Evolutionary conservation across 768 basidiomycete species (phyloP), one percentile per base, ranked within the genome.

Genomic region (Candolleomyces aberdarensis): DNA sequence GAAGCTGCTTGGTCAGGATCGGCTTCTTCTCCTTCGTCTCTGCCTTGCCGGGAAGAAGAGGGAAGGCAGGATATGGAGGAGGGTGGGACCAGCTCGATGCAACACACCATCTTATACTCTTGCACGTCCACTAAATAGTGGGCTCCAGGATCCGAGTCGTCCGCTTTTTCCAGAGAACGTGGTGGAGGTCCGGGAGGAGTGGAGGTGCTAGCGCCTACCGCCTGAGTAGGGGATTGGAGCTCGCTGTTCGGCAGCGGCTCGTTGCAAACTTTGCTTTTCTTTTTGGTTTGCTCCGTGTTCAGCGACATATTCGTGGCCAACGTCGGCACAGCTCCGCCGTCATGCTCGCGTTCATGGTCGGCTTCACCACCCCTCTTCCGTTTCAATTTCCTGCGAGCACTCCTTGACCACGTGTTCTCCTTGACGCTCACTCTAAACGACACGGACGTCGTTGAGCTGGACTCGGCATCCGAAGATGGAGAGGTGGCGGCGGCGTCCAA

Each of bases 331-430:
- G 26, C 26, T 26, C 26, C 26, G 2, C 40, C 58, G 9, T 5
- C n/a, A n/a, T n/a, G n/a, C n/a, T n/a, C n/a, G n/a, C n/a, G n/a
- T n/a, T n/a, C n/a, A n/a, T n/a, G n/a, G n/a, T n/a, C 29, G 26
- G 19, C 48, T 11, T 31, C 58, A 5, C 53, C 55, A 47, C 32
- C 14, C 47, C 54, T 31, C 17, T 59, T 63, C 10, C 65, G 68
- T 63, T 78, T 78, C 9, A 70, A 66, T 66, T 78, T 80, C 66
- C 86, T 74, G 17, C 89, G 78, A 2, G 85, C 89, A 9, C 80
- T 78, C 11, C 91, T 80, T 0, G 89, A 86, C 91, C 91, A 92
- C 1, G 69, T 72, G 50, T 74, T 72, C 41, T 61, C 59, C 1
- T 56, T 43, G 6, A 70, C 71, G 56, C 69, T 65, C 5, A 74